These are phyloP conservation scores for Phytophthora sojae DNA, from an alignment of 352 stramenopile species.

Conservation along the genomic window DNA sequence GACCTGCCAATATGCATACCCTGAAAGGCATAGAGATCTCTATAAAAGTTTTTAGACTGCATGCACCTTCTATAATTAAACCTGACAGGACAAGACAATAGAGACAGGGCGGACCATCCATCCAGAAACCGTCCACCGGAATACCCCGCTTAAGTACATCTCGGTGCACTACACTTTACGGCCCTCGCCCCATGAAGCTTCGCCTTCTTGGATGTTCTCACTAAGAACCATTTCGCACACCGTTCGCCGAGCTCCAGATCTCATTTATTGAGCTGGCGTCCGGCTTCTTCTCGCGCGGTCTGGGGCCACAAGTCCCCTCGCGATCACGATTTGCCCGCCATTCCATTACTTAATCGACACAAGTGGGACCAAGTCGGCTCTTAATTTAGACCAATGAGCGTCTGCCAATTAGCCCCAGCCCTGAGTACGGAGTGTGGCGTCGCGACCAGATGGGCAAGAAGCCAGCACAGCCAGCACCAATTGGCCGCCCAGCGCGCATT, in stretches of 20 bases:
- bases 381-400: neutral
- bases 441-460: slow-evolving; percentile 34
- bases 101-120: too few species aligned
- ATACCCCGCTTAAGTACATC: too few species aligned
- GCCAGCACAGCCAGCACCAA: slow-evolving; percentile 28
- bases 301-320: neutral
- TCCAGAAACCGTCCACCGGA: too few species aligned
- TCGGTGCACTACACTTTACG: too few species aligned
- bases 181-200: too few species aligned
- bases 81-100: too few species aligned
- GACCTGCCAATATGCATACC: too few species aligned
- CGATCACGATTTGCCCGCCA: neutral
- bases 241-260: neutral
- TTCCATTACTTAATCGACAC: neutral
- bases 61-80: too few species aligned
- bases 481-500: slow-evolving; percentile 19
- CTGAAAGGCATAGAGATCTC: too few species aligned
- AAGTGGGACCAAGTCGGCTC: neutral
- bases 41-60: too few species aligned
- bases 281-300: neutral
- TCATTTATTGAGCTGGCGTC: neutral
- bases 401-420: neutral
- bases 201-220: too few species aligned
- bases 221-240: too few species aligned
- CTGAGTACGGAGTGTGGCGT: neutral